Conservation (phyloP, 1,284 basidiomycete genomes). For the Ceratorhiza oryzae-sativae region DNA sequence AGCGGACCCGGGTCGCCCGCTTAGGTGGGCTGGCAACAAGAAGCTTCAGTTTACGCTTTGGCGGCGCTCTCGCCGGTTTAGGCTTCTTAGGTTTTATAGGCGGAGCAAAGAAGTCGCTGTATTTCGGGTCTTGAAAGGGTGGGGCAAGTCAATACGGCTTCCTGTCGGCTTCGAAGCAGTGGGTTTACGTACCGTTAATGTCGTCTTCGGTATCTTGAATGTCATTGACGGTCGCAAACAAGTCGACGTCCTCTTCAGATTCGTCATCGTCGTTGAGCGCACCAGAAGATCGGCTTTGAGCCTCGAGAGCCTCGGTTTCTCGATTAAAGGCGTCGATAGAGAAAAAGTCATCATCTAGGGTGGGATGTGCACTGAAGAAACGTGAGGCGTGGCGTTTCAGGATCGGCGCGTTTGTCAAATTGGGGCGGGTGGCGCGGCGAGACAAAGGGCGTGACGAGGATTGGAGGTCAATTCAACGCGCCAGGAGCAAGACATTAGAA, state of each 20-base stretch:
- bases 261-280: slow-evolving; percentile 53
- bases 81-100: slow-evolving; percentile 45
- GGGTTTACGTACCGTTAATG: slow-evolving; percentile 47
- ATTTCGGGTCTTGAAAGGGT: slow-evolving; percentile 60
- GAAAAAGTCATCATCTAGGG: slow-evolving; percentile 95
- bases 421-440: background rate
- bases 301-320: slow-evolving; percentile 83
- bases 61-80: slow-evolving; percentile 37
- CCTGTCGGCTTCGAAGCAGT: background rate
- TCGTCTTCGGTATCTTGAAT: slow-evolving; percentile 53
- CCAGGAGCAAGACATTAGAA: background rate
- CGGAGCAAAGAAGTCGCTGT: slow-evolving; percentile 77
- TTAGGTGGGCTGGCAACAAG: slow-evolving; percentile 38
- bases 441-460: background rate
- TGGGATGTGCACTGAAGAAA: slow-evolving; percentile 55
- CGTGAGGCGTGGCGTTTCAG: background rate
- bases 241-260: slow-evolving; percentile 59
- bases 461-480: background rate
- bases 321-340: slow-evolving; percentile 88
- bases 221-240: slow-evolving; percentile 71
- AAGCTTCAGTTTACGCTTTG: slow-evolving; percentile 44
- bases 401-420: background rate
- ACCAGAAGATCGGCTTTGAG: slow-evolving; percentile 67
- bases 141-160: background rate
- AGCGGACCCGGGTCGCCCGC: slow-evolving; percentile 62